These are phyloP conservation scores for Phytophthora megakarya DNA, from an alignment of 352 stramenopile species.

Conservation along the genomic window DNA sequence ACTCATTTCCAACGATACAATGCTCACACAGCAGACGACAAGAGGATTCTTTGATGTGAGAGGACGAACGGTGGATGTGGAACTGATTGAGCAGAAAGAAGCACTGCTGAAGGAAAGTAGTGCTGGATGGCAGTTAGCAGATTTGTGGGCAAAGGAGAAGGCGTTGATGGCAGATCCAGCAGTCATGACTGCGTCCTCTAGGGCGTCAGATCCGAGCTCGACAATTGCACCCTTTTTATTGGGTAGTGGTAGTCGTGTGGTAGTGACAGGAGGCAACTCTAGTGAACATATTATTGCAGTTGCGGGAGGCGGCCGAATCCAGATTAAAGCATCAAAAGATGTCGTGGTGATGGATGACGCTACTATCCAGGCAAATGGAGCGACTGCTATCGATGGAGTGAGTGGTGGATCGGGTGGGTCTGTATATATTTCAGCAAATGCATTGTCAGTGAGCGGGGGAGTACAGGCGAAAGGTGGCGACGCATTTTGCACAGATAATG, in stretches of 20 bases:
- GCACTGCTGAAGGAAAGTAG: conserved; percentile 48
- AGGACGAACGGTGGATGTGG: conserved; percentile 27
- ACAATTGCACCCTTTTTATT: conserved; percentile 49
- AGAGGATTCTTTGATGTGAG: conserved; percentile 61
- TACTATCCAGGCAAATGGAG: conserved; percentile 58
- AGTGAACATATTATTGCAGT: conserved; percentile 22
- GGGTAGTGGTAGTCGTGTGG: conserved; percentile 47
- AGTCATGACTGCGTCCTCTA: conserved; percentile 13
- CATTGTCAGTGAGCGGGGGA: conserved; percentile 48
- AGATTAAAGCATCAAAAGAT: conserved; percentile 68
- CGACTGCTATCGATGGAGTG: conserved; percentile 39
- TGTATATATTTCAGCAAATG: conserved; percentile 52
- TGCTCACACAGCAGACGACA: conserved; percentile 40
- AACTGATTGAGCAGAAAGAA: conserved; percentile 32
- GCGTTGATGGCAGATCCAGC: conserved; percentile 30
- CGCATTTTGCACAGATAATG: conserved; percentile 45
- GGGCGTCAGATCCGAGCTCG: conserved; percentile 27
- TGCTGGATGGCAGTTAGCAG: conserved; percentile 54
- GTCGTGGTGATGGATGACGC: conserved; percentile 66
- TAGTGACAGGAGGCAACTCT: conserved; percentile 9
- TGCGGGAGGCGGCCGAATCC: conserved; percentile 60
- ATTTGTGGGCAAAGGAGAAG: conserved; percentile 51
- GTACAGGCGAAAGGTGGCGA: conserved; percentile 59
- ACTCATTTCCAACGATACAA: conserved; percentile 43
- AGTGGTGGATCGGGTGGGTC: conserved; percentile 60